Conservation (phyloP, 2,329 filamentous ascomycete genomes). For the Talaromyces verruculosus region DNA sequence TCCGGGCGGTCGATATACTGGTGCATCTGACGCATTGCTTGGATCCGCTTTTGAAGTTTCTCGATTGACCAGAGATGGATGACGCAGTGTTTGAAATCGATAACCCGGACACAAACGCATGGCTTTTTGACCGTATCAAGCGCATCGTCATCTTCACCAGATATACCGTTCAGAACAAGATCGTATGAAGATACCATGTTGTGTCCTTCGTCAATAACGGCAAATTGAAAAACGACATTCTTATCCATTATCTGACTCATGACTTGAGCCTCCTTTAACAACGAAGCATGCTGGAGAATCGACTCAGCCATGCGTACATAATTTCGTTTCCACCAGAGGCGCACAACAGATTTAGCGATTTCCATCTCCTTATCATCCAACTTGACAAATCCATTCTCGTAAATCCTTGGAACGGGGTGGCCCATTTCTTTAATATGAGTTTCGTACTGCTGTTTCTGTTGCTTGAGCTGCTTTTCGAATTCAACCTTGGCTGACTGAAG, state of each 20-base stretch:
- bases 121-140: conserved; percentile 82
- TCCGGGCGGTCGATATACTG: conserved; percentile 95
- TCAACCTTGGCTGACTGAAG: conserved; percentile 77
- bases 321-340: conserved; percentile 77
- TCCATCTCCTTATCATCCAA: conserved; percentile 71
- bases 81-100: conserved; percentile 83
- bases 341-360: conserved; percentile 64
- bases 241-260: conserved; percentile 98
- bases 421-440: conserved; percentile 76
- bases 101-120: conserved; percentile 83
- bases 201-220: conserved; percentile 84
- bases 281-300: conserved; percentile 81
- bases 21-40: conserved; percentile 93
- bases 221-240: conserved; percentile 90
- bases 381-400: conserved; percentile 45
- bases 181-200: conserved; percentile 92
- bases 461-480: conserved; percentile 81
- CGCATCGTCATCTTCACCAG: conserved; percentile 78
- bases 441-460: conserved; percentile 82
- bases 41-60: conserved; percentile 82
- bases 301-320: conserved; percentile 94
- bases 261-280: conserved; percentile 92
- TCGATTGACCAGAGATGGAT: conserved; percentile 93
- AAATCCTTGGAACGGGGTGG: conserved; percentile 55
- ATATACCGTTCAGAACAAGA: conserved; percentile 87